Evolutionary conservation across 2,329 filamentous ascomycete genomes (phyloP).

Genomic region (Paecilomyces fulvus): DNA sequence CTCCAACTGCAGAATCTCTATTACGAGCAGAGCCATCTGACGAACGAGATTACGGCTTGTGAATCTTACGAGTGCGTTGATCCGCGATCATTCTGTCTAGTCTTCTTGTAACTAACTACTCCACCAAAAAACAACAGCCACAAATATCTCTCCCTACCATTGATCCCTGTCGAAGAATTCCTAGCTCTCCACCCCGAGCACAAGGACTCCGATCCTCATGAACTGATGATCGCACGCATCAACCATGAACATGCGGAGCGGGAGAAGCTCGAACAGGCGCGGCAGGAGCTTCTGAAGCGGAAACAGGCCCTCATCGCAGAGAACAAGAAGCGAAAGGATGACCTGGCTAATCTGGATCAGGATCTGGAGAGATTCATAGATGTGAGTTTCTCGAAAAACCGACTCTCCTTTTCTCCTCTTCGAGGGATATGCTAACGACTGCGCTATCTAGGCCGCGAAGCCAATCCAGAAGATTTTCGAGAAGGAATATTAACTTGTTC

Average conservation of each 20-base stretch:
- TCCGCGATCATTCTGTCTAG: background rate
- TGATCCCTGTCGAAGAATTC: constrained; percentile 79
- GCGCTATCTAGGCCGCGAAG: constrained; percentile 60
- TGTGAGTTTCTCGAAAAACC: constrained; percentile 41
- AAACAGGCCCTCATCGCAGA: constrained; percentile 62
- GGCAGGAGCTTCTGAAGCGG: constrained; percentile 65
- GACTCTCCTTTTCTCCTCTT: constrained; percentile 5
- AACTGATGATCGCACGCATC: constrained; percentile 82
- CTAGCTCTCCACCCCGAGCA: constrained; percentile 67
- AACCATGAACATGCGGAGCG: constrained; percentile 82
- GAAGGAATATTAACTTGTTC: constrained; percentile 47
- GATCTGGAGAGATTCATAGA: constrained; percentile 93
- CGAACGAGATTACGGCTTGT: constrained; percentile 82
- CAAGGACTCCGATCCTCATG: constrained; percentile 62
- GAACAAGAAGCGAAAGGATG: constrained; percentile 90
- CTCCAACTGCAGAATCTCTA: constrained; percentile 91
- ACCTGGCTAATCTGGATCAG: constrained; percentile 81
- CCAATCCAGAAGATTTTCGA: constrained; percentile 81
- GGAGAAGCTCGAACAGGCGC: constrained; percentile 73
- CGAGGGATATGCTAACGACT: constrained; percentile 4
- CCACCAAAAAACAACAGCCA: constrained; percentile 39
- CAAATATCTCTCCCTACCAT: constrained; percentile 75
- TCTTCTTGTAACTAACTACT: constrained; percentile 4
- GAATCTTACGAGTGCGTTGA: constrained; percentile 76
- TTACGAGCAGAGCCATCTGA: constrained; percentile 87